Evolutionary conservation across 148 eudicot species (phyloP).

Genomic region (Heliamphora exappendiculata): DNA sequence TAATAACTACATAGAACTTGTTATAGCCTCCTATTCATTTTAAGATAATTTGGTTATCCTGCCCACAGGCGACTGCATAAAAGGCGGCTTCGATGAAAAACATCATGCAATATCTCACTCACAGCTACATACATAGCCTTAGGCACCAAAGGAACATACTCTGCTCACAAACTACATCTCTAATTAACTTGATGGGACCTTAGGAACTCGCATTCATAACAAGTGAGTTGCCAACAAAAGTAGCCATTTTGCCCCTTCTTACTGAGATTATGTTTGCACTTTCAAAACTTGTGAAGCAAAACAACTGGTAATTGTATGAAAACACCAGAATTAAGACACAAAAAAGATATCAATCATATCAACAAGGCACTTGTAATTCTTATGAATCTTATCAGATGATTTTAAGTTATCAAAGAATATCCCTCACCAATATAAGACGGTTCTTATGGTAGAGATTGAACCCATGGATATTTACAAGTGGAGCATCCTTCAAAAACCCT

Average conservation of each 20-base stretch:
- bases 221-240: not conserved
- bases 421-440: constrained; percentile 15
- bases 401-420: not conserved
- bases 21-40: not conserved
- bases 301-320: not conserved
- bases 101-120: too few relatives aligned
- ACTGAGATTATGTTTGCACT: not conserved
- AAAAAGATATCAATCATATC: not conserved
- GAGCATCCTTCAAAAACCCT: constrained; percentile 20
- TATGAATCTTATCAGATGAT: not conserved
- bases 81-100: too few relatives aligned
- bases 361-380: not conserved
- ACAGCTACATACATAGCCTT: not conserved
- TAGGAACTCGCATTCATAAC: not conserved
- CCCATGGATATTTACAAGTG: constrained; percentile 11
- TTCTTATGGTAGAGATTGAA: constrained; percentile 18
- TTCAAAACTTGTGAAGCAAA: not conserved
- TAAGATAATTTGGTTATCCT: too few relatives aligned
- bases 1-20: not conserved
- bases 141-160: not conserved
- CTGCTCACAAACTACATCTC: not conserved
- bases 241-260: not conserved
- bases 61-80: too few relatives aligned
- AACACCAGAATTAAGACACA: not conserved
- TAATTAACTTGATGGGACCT: not conserved